Evolutionary conservation across 352 stramenopile genomes (phyloP).

Genomic region (Globisporangium uncinulatum): DNA sequence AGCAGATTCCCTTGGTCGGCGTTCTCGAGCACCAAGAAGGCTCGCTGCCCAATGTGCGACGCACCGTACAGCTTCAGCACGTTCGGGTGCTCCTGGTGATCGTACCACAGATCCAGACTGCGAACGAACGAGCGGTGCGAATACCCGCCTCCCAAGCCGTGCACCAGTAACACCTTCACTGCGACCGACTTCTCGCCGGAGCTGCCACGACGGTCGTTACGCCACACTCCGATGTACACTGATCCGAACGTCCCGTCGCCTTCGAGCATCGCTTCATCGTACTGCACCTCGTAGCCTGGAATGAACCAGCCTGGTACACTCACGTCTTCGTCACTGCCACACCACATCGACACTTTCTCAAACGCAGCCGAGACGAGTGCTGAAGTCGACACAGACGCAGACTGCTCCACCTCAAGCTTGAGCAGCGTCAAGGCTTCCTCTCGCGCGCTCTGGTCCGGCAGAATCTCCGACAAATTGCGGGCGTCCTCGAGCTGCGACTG

Average conservation of each 20-base stretch:
- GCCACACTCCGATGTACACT: slow-evolving; percentile 1
- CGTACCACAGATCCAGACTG: slow-evolving; percentile 32
- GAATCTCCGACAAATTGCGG: background rate
- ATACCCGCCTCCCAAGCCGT: background rate
- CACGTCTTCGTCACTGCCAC: background rate
- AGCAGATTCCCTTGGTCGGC: slow-evolving; percentile 21
- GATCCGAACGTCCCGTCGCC: background rate
- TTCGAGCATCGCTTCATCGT: background rate
- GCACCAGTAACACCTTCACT: background rate
- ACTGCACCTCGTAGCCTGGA: slow-evolving; percentile 5
- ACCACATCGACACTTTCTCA: background rate
- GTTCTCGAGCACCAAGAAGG: slow-evolving; percentile 34
- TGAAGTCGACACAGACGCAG: background rate
- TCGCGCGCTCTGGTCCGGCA: background rate
- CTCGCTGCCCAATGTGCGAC: slow-evolving; percentile 34
- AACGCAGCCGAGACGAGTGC: background rate
- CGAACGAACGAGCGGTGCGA: slow-evolving; percentile 24
- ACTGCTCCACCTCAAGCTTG: background rate
- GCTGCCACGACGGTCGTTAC: background rate
- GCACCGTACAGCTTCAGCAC: slow-evolving; percentile 39
- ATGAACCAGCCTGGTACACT: slow-evolving; percentile 5
- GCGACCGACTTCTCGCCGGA: background rate
- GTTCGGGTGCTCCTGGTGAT: slow-evolving; percentile 4
- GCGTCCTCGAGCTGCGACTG: background rate
- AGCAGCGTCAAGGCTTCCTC: background rate